Percentiles rank a stretch among this genome's conserved stretches.
phyloP scores from a whole-genome alignment of 73 alveolate species.

The Tetrahymena thermophila region DNA sequence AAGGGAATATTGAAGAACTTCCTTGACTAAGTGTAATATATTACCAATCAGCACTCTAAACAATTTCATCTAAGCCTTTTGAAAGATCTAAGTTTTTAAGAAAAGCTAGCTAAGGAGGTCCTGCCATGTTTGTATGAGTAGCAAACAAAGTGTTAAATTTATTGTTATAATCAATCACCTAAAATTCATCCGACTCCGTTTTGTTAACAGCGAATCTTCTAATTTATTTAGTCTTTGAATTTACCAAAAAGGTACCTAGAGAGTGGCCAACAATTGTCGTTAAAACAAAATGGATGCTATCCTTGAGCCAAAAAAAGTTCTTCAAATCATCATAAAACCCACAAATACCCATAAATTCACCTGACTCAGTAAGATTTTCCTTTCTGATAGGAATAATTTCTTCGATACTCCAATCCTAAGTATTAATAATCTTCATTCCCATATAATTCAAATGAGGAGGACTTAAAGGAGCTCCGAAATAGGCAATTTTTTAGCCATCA shows the following conservation, averaged over 20 bases:
- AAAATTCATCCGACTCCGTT: neutral
- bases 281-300: slow-evolving; percentile 9
- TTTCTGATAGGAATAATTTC: slow-evolving; percentile 13
- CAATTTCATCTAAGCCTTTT: neutral
- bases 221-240: slow-evolving; percentile 6
- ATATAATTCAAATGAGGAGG: slow-evolving; percentile 26
- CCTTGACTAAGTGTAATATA: neutral
- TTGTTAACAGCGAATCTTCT: neutral
- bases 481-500: slow-evolving; percentile 9
- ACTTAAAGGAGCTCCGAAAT: slow-evolving; percentile 15
- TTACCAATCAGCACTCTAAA: neutral
- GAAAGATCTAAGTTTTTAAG: neutral
- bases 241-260: neutral
- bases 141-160: neutral
- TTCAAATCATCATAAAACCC: slow-evolving; percentile 28
- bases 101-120: neutral
- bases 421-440: slow-evolving; percentile 4
- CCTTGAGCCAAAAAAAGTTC: slow-evolving; percentile 6
- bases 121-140: neutral
- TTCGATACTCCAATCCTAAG: neutral
- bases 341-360: slow-evolving; percentile 17
- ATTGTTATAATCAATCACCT: neutral
- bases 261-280: slow-evolving; percentile 1
- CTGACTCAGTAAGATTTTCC: neutral
- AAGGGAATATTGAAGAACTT: neutral